Conservation (phyloP, 345 rosid genomes). For the Chamaenerion angustifolium region DNA sequence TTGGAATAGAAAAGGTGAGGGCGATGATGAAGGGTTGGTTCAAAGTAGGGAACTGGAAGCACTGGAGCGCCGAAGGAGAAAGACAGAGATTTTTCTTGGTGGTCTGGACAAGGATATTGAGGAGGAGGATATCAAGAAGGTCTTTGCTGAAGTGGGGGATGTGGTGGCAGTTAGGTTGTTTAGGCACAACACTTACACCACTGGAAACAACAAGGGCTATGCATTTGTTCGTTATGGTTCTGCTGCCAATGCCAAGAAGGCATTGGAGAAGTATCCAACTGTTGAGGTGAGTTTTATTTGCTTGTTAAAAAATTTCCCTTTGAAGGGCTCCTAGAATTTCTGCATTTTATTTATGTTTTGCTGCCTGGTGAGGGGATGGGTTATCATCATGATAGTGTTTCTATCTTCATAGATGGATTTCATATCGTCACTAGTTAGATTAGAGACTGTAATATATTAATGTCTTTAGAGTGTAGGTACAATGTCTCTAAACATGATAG, state of each 20-base stretch:
- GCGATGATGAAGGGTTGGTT: slow-evolving; percentile 5
- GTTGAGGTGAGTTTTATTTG: slow-evolving; percentile 12
- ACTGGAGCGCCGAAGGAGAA: slow-evolving; percentile 13
- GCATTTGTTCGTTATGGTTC: slow-evolving; percentile 18
- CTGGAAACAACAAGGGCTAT: slow-evolving; percentile 15
- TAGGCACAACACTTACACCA: slow-evolving; percentile 1
- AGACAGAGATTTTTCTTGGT: slow-evolving; percentile 20
- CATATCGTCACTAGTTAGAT: too few species aligned
- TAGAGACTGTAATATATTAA: too few species aligned
- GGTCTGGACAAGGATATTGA: slow-evolving; percentile 13
- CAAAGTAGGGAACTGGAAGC: slow-evolving; percentile 20
- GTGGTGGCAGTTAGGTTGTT: slow-evolving; percentile 12
- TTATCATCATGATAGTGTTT: too few species aligned
- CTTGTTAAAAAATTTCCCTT: background rate
- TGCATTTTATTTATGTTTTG: too few species aligned
- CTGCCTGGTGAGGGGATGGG: too few species aligned
- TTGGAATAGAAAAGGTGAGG: background rate
- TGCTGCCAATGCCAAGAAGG: slow-evolving; percentile 14
- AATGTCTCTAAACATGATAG: too few species aligned
- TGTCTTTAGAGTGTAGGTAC: too few species aligned
- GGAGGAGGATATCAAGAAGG: slow-evolving; percentile 16
- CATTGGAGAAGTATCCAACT: slow-evolving; percentile 11
- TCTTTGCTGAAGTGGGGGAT: slow-evolving; percentile 17
- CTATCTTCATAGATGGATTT: too few species aligned
- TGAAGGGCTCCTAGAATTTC: too few species aligned